Evolutionary conservation across 2,329 filamentous ascomycete species (phyloP).

Genomic region (Curvularia hawaiiensis): DNA sequence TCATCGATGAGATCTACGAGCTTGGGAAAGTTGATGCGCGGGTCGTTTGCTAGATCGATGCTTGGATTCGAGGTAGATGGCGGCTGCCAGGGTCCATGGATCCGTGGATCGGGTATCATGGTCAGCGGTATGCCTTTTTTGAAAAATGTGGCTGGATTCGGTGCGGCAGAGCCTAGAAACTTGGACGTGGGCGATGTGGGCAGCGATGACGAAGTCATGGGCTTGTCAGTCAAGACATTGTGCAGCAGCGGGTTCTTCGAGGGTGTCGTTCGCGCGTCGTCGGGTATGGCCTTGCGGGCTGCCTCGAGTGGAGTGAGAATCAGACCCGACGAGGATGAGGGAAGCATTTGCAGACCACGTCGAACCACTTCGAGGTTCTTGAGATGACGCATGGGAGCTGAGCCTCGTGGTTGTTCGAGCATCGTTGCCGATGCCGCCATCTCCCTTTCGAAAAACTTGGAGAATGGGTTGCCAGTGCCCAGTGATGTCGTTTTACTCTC

Average conservation of each 20-base stretch:
- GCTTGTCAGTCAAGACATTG: constrained; percentile 94
- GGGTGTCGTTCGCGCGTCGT: constrained; percentile 61
- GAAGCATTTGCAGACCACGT: constrained; percentile 74
- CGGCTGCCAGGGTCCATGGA: constrained; percentile 67
- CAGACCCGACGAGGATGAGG: constrained; percentile 82
- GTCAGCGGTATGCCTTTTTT: constrained; percentile 91
- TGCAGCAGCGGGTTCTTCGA: constrained; percentile 88
- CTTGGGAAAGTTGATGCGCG: constrained; percentile 79
- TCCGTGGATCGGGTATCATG: constrained; percentile 74
- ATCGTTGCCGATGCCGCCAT: constrained; percentile 18
- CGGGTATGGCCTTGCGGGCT: constrained; percentile 57
- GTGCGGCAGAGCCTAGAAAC: constrained; percentile 41
- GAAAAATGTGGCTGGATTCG: constrained; percentile 74
- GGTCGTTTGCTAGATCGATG: constrained; percentile 73
- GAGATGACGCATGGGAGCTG: constrained; percentile 54
- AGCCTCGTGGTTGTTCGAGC: constrained; percentile 19
- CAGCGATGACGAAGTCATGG: constrained; percentile 87
- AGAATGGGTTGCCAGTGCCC: constrained; percentile 51
- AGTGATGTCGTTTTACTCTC: constrained; percentile 18
- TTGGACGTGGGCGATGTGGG: constrained; percentile 57
- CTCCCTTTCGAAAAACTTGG: constrained; percentile 48
- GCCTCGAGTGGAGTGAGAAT: constrained; percentile 88
- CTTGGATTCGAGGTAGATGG: constrained; percentile 63
- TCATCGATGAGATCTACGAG: constrained; percentile 90
- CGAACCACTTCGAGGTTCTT: constrained; percentile 77